These are phyloP conservation scores for Berberis vulgaris DNA, from an alignment of 164 flowering plant species.

Conservation along the genomic window DNA sequence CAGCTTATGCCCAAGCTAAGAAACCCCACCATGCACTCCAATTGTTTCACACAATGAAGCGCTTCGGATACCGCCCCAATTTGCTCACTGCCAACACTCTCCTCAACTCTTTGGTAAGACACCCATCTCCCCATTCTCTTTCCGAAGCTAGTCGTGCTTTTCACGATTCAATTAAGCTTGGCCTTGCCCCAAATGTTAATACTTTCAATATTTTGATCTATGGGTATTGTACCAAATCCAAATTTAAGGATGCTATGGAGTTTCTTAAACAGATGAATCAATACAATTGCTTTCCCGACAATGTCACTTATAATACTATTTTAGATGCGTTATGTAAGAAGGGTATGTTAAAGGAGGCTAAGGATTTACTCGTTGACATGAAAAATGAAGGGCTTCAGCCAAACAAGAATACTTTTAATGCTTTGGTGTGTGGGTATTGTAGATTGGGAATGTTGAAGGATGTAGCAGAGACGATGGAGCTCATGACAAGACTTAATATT, in stretches of 20 bases:
- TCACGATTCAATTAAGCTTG: slow-evolving; percentile 32
- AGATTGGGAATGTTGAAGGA: slow-evolving; percentile 63
- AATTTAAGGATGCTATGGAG: slow-evolving; percentile 46
- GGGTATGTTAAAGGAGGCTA: slow-evolving; percentile 50
- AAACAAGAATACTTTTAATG: slow-evolving; percentile 53
- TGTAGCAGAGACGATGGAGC: slow-evolving; percentile 46
- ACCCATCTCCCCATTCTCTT: slow-evolving; percentile 34
- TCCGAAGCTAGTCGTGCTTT: slow-evolving; percentile 29
- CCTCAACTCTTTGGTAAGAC: slow-evolving; percentile 46
- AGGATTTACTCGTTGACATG: slow-evolving; percentile 62
- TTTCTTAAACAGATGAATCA: slow-evolving; percentile 38
- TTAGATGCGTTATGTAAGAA: slow-evolving; percentile 56
- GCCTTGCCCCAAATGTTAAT: slow-evolving; percentile 32
- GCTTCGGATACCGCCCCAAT: slow-evolving; percentile 30
- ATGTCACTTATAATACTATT: slow-evolving; percentile 58
- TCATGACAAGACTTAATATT: slow-evolving; percentile 46
- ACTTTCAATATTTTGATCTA: slow-evolving; percentile 60
- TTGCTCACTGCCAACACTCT: slow-evolving; percentile 59
- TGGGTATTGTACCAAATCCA: slow-evolving; percentile 50
- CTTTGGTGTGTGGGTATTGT: slow-evolving; percentile 69
- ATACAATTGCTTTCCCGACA: slow-evolving; percentile 47
- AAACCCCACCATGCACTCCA: slow-evolving; percentile 49
- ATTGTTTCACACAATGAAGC: slow-evolving; percentile 62
- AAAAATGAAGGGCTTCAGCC: slow-evolving; percentile 54
- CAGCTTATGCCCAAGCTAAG: slow-evolving; percentile 35